Base-by-base conservation (phyloP, 176 grass and related monocot species). In the Cenchrus americanus region DNA sequence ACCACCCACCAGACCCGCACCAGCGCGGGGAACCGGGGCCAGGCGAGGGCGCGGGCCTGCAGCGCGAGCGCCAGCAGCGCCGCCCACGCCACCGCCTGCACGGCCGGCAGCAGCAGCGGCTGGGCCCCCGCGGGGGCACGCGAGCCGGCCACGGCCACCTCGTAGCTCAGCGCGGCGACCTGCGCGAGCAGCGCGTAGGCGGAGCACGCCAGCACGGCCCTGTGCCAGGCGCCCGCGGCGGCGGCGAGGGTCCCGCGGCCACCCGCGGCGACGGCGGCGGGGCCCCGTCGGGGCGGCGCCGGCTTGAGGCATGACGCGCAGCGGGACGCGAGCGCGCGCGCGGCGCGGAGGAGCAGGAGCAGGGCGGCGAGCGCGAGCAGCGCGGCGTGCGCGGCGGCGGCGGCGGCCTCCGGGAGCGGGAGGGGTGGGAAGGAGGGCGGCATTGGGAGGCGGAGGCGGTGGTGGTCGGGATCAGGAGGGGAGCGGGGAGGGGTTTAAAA, bases 1-100 rank as follows among this genome's bases (percentile, higher is more conserved):
- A 94, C n/a, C 32, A 90, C 76, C 93, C 96, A 99, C 96, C 96
- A 99, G 58, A 99, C 70, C 23, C 96, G 85, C 30, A 94, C 80
- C 47, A 94, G 76, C 49, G 84, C 79, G 5, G 96, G 93, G 87
- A 99, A 91, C 83, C 78, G 94, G 66, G 19, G 48, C 74, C 88
- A 71, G 8, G 71, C 82, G 34, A 73, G 61, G 22, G 70, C 43
- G 85, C 86, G 92, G 18, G 84, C 92, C 62, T 82, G 89, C 47
- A 90, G 32, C 2, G 91, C 83, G 11, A 87, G 89, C 75, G 80
- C 85, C 22, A 87, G 76, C 7, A 99, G 83, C 44, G 84, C 48
- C 5, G 83, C 46, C 96, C 96, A 99, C 6, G 93, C 84, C 70
- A 90, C 54, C 71, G 79, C 85, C 87, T 96, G 93, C n/a, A 89